Evolutionary conservation across 1,284 basidiomycete species (phyloP), one percentile per base, ranked within the genome.

Genomic region (Melampsora americana): DNA sequence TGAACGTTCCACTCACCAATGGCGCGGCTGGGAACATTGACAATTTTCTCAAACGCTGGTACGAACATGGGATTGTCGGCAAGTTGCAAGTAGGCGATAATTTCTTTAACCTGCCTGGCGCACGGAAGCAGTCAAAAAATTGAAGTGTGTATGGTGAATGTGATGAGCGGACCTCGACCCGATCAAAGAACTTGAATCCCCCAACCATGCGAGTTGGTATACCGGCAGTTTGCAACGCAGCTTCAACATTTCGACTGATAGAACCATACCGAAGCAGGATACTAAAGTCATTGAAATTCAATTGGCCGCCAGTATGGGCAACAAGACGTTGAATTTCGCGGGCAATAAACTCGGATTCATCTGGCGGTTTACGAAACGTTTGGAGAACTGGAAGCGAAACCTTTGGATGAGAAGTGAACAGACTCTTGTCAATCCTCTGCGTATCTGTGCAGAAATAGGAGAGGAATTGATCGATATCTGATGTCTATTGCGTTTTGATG

Each of bases 171-270:
- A 88, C 89, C 85, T 92, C 91, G 79, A 87, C 83, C 9, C 92
- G 89, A 78, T 94, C 91, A 80, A 94, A 95, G 86, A 94, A 94
- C 82, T 90, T 91, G 82, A 90, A 89, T 0, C 92, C 92, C 18
- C 89, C 90, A 11, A 95, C 86, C 69, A 95, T 87, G 64, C 89
- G 85, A 80, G 87, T 89, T 0, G 92, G 92, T 62, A 96, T 91
- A 39, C 88, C 87, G 78, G 89, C 88, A 77, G 88, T 89, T 81
- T 92, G 91, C 26, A 96, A 83, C 0, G 90, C 89, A 18, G 86
- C 87, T 83, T 95, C 93, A 62, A 95, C 86, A 0, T 86, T 85
- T 39, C 93, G 88, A 0, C 92, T 93, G 2, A 93, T 84, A 0
- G 92, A 90, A 81, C 91, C 93, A 82, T 89, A 93, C 32, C 93